A percentile compares a stretch with the other conserved stretches of the same genome.
Evolutionary conservation across 129 eudicot genomes (phyloP).

Genomic region (Helichrysum umbraculigerum): DNA sequence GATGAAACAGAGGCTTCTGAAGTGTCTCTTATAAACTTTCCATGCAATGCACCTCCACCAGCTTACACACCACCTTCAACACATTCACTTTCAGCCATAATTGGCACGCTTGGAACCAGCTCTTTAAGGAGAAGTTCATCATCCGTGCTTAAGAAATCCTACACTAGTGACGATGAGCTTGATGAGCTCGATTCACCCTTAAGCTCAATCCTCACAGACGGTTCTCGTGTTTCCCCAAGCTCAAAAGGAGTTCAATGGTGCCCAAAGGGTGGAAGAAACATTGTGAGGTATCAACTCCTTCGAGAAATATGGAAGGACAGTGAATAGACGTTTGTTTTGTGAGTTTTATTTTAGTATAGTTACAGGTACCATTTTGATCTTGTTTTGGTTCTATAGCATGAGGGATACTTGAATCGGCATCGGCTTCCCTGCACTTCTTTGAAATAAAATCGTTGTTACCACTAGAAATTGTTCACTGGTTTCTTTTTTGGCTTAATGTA

Average conservation of each 20-base stretch:
- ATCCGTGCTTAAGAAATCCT: slow-evolving; percentile 67
- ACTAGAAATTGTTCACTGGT: background rate
- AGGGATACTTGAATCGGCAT: slow-evolving; percentile 16
- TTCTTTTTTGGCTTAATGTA: background rate
- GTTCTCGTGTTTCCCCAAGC: slow-evolving; percentile 14
- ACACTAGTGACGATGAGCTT: slow-evolving; percentile 85
- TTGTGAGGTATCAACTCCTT: slow-evolving; percentile 70
- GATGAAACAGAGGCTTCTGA: slow-evolving; percentile 38
- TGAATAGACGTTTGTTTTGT: slow-evolving; percentile 31
- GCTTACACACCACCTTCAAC: slow-evolving; percentile 70
- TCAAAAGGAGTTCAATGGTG: slow-evolving; percentile 22
- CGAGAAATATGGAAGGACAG: slow-evolving; percentile 77
- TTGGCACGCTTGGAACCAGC: slow-evolving; percentile 34
- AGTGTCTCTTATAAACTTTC: slow-evolving; percentile 46
- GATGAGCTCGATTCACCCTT: slow-evolving; percentile 78
- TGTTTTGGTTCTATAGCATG: slow-evolving; percentile 10
- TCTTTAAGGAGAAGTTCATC: slow-evolving; percentile 55
- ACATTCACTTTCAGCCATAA: slow-evolving; percentile 46
- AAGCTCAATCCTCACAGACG: slow-evolving; percentile 53
- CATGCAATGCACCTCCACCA: slow-evolving; percentile 59
- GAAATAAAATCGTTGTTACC: slow-evolving; percentile 16
- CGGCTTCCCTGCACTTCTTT: slow-evolving; percentile 15
- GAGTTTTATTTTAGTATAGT: background rate
- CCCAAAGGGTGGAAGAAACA: slow-evolving; percentile 57
- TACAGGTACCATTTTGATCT: background rate